Base-by-base conservation (phyloP, 1,139 yeast species). In the Candida glucosophila region DNA sequence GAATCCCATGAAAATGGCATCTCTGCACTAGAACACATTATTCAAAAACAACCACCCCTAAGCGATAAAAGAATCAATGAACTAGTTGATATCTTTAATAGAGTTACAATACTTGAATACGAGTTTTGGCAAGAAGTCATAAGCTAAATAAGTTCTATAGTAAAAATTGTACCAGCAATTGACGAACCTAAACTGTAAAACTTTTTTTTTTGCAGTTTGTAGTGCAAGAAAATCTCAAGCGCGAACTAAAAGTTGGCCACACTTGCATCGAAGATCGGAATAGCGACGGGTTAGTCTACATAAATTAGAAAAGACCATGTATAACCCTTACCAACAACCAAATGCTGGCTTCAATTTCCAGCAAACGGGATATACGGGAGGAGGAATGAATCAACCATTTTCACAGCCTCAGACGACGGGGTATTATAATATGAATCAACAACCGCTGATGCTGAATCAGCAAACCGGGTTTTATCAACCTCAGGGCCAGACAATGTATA, bases 91-190 rank as follows among this genome's bases (percentile, higher is more conserved):
- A 69, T 78, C 12, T 80, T 77, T 42, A 67, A 64, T 20, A 60
- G 65, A 14, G 85, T 77, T 4, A 66, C 78, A 13, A 41, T 50
- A 25, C 55, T 79, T 32, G 92, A 80, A 44, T 58, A 70, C 14
- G 59, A 55, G 14, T 80, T 80, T 44, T 80, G 92, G 92, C 63
- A 64, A 38, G 71, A 61, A 34, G 62, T 59, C 13, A n/a, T n/a
- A n/a, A n/a, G n/a, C n/a, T n/a, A n/a, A n/a, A n/a, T n/a, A n/a
- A n/a, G n/a, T n/a, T n/a, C n/a, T n/a, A n/a, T n/a, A n/a, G n/a
- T n/a, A n/a, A n/a, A n/a, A n/a, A n/a, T n/a, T n/a, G n/a, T n/a
- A n/a, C n/a, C n/a, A n/a, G n/a, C n/a, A n/a, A n/a, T n/a, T n/a
- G n/a, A n/a, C n/a, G n/a, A n/a, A n/a, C n/a, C n/a, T n/a, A n/a